Conservation (phyloP, 768 basidiomycete genomes). For the Pleurotus eryngii region DNA sequence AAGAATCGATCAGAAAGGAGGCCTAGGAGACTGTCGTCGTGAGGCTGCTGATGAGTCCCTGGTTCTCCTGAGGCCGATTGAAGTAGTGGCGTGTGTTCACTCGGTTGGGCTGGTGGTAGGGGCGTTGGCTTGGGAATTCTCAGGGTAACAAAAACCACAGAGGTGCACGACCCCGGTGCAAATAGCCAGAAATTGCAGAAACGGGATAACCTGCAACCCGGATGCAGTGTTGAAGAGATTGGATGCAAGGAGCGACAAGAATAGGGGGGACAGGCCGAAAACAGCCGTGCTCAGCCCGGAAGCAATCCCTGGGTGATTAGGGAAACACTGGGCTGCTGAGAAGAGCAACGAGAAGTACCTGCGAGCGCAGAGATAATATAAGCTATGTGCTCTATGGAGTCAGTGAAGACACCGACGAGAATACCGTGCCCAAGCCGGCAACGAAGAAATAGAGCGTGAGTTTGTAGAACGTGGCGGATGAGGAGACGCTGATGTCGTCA, state of each 20-base stretch:
- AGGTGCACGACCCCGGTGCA: slow-evolving; percentile 51
- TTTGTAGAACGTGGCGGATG: slow-evolving; percentile 43
- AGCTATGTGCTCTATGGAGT: not conserved
- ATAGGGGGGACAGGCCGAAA: slow-evolving; percentile 80
- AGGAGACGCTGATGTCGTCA: slow-evolving; percentile 31
- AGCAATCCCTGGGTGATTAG: slow-evolving; percentile 59
- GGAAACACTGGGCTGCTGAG: slow-evolving; percentile 70
- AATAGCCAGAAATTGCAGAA: slow-evolving; percentile 55
- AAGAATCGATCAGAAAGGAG: slow-evolving; percentile 13
- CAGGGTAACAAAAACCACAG: slow-evolving; percentile 48
- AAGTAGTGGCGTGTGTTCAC: slow-evolving; percentile 11
- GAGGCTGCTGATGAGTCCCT: not conserved
- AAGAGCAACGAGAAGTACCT: slow-evolving; percentile 75
- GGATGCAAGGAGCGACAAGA: slow-evolving; percentile 65
- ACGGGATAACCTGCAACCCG: slow-evolving; percentile 44
- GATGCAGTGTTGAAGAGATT: slow-evolving; percentile 49
- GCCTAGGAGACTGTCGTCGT: slow-evolving; percentile 4
- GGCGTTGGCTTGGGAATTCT: not conserved
- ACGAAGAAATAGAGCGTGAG: slow-evolving; percentile 60
- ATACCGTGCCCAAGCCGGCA: slow-evolving; percentile 64
- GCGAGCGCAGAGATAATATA: not conserved
- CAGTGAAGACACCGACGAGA: slow-evolving; percentile 51
- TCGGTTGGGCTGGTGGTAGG: not conserved
- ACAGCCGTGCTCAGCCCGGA: slow-evolving; percentile 67
- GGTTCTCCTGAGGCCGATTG: not conserved